These are phyloP conservation scores for Saccharomycopsis oosterbeekiorum DNA, from an alignment of 805 yeast genomes.

Conservation along the genomic window DNA sequence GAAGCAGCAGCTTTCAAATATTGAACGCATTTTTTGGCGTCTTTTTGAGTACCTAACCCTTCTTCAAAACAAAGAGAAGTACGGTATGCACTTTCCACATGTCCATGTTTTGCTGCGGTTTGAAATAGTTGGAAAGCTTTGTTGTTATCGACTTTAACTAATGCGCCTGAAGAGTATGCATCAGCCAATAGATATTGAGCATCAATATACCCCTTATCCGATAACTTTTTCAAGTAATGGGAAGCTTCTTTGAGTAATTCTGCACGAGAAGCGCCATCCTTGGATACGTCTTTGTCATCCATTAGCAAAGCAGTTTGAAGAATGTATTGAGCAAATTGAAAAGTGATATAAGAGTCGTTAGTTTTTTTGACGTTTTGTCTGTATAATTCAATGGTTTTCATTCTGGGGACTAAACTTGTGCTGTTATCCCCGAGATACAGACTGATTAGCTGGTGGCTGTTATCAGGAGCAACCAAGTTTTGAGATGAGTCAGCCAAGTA, in stretches of 20 bases:
- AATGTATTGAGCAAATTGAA: slow-evolving; percentile 87
- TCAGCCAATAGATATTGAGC: slow-evolving; percentile 93
- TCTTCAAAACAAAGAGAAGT: slow-evolving; percentile 88
- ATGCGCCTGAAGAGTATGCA: slow-evolving; percentile 73
- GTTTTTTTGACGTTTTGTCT: slow-evolving; percentile 76
- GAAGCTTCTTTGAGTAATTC: slow-evolving; percentile 71
- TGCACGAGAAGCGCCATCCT: neutral
- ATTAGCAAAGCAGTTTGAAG: slow-evolving; percentile 71
- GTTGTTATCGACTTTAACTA: slow-evolving; percentile 68
- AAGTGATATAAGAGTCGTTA: slow-evolving; percentile 77
- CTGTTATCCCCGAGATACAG: slow-evolving; percentile 45
- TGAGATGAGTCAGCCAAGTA: slow-evolving; percentile 27
- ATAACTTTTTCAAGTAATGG: slow-evolving; percentile 53
- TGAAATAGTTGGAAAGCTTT: slow-evolving; percentile 73
- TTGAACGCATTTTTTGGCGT: slow-evolving; percentile 76
- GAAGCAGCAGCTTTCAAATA: slow-evolving; percentile 80
- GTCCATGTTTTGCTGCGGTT: slow-evolving; percentile 89
- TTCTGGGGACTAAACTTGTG: slow-evolving; percentile 50
- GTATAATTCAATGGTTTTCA: slow-evolving; percentile 80
- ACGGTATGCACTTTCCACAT: slow-evolving; percentile 83
- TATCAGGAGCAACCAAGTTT: slow-evolving; percentile 31
- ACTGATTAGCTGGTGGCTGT: slow-evolving; percentile 41
- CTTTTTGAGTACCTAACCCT: slow-evolving; percentile 87
- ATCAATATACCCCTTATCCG: slow-evolving; percentile 75
- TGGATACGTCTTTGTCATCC: slow-evolving; percentile 23